Conservation (phyloP, 1,139 yeast genomes). For the Debaryomyces udenii region DNA sequence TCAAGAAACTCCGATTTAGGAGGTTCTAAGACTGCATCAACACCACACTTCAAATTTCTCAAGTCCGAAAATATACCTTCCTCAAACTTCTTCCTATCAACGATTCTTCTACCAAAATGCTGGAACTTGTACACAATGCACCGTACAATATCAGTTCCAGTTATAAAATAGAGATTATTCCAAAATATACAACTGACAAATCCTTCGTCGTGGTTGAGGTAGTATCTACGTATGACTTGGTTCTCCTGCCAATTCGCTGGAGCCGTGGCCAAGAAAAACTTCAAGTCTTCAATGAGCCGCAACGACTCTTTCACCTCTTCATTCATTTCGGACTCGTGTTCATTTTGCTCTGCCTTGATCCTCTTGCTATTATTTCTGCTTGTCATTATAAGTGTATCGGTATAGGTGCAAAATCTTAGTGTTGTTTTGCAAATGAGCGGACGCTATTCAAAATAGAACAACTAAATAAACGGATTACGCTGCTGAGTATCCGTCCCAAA, state of each 20-base stretch:
- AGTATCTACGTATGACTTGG: constrained; percentile 85
- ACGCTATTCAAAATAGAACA: constrained; percentile 3
- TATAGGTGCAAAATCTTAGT: neutral
- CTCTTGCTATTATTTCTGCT: neutral
- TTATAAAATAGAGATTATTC: constrained; percentile 87
- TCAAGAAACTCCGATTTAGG: constrained; percentile 87
- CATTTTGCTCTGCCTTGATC: constrained; percentile 2
- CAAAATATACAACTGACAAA: constrained; percentile 90
- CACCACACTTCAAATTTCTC: constrained; percentile 82
- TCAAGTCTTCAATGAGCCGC: constrained; percentile 71
- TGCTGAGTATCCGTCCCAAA: neutral
- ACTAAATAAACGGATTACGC: neutral
- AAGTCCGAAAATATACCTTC: constrained; percentile 94
- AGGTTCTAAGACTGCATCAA: constrained; percentile 84
- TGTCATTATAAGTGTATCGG: neutral
- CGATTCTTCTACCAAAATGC: constrained; percentile 83
- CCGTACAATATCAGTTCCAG: constrained; percentile 96
- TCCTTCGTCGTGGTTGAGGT: constrained; percentile 85
- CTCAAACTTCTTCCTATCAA: constrained; percentile 91
- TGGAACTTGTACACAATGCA: constrained; percentile 87
- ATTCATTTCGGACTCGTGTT: neutral
- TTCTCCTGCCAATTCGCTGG: constrained; percentile 94
- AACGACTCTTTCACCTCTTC: constrained; percentile 52
- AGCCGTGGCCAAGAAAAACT: constrained; percentile 86
- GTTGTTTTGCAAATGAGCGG: neutral